Percentiles rank a stretch among this genome's conserved stretches.
Conservation (phyloP, 441 rosid species). For the Populus tomentosa region DNA sequence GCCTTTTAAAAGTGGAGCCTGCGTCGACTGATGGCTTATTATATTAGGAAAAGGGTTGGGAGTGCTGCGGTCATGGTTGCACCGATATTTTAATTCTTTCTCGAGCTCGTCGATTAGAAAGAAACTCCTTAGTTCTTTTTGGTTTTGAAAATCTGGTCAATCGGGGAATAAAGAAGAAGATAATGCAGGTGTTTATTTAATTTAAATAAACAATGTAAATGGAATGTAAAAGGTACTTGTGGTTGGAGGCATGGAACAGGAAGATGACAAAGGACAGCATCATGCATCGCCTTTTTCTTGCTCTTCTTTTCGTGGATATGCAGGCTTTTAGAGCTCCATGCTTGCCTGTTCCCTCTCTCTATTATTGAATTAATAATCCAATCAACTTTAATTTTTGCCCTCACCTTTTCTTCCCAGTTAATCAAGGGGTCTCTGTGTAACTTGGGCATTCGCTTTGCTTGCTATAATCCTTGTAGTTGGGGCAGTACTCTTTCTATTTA, state of each 20-base stretch:
- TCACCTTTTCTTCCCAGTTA: neutral
- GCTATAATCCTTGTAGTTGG: neutral
- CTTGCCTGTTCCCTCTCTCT: conserved; percentile 29
- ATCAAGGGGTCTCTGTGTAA: neutral
- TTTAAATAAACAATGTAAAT: neutral
- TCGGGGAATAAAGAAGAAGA: neutral
- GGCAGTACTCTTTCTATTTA: neutral
- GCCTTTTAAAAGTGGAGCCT: conserved; percentile 11
- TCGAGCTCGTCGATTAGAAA: too few species aligned
- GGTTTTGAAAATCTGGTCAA: too few species aligned
- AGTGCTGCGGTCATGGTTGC: neutral
- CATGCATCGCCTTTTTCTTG: conserved; percentile 22
- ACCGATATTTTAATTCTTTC: neutral
- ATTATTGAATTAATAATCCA: conserved; percentile 10
- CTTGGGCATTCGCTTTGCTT: neutral
- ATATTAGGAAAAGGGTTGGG: neutral
- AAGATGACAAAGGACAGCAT: conserved; percentile 47
- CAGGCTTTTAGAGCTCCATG: conserved; percentile 30
- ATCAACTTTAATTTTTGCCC: too few species aligned
- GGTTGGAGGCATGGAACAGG: conserved; percentile 28
- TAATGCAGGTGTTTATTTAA: neutral
- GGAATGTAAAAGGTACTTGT: conserved; percentile 4
- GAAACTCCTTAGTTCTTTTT: too few species aligned
- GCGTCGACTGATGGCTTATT: neutral
- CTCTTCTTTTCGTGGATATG: conserved; percentile 38